phyloP scores from a whole-genome alignment of 371 early-diverging fungal genomes.

The Quaeritorhiza haematococci region DNA sequence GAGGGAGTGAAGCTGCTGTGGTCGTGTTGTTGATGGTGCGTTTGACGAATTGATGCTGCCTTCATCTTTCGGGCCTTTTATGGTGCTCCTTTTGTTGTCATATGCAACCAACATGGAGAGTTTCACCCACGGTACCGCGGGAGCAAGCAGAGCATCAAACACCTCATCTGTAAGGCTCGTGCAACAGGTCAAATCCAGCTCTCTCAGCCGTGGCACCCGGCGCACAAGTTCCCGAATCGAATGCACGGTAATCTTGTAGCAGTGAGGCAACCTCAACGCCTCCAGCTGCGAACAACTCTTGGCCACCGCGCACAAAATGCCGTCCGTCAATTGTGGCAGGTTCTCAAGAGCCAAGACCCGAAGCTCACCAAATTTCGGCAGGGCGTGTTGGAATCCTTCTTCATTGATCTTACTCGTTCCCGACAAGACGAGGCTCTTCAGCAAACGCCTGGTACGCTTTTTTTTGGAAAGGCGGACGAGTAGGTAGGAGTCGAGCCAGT shows the following conservation, averaged over 20 bases:
- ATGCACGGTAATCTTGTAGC: slow-evolving; percentile 1
- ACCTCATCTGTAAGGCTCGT: not conserved
- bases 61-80: not conserved
- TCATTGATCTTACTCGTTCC: slow-evolving; percentile 3
- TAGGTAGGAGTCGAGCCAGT: slow-evolving; percentile 16
- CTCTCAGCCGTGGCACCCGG: not conserved
- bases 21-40: not conserved
- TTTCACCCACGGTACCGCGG: too few species aligned
- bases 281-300: not conserved
- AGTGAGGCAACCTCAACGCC: not conserved
- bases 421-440: slow-evolving; percentile 4
- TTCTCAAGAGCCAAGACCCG: slow-evolving; percentile 5
- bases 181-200: not conserved
- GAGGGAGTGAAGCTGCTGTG: not conserved
- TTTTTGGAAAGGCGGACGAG: slow-evolving; percentile 3
- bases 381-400: not conserved
- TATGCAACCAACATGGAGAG: not conserved
- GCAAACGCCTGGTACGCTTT: not conserved
- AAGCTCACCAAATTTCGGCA: slow-evolving; percentile 1
- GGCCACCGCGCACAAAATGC: slow-evolving; percentile 1
- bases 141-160: too few species aligned
- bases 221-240: not conserved
- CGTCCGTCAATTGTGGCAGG: slow-evolving; percentile 4
- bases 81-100: not conserved
- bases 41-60: not conserved